These are phyloP conservation scores for Vanderwaltozyma tropicalis DNA, from an alignment of 805 yeast species.

Conservation along the genomic window DNA sequence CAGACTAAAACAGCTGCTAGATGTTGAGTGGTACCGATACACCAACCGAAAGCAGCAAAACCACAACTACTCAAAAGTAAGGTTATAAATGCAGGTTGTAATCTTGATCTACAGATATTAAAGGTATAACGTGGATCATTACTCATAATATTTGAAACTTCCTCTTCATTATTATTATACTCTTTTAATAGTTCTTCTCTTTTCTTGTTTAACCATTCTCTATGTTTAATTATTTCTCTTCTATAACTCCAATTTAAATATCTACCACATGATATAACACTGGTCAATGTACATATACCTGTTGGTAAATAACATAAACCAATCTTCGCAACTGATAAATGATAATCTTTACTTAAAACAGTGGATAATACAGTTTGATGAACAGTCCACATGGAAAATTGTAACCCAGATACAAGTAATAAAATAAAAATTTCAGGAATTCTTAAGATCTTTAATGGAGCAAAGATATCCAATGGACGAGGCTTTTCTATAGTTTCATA, in stretches of 20 bases:
- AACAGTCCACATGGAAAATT: constrained; percentile 63
- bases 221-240: constrained; percentile 12
- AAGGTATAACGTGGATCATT: constrained; percentile 32
- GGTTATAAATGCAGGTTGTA: constrained; percentile 38
- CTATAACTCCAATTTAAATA: constrained; percentile 38
- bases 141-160: constrained; percentile 13
- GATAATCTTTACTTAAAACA: constrained; percentile 39
- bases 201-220: constrained; percentile 14
- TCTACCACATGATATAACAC: constrained; percentile 51
- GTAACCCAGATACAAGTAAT: constrained; percentile 49
- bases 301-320: constrained; percentile 69
- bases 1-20: constrained; percentile 49
- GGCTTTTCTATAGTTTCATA: constrained; percentile 20
- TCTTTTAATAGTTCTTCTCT: constrained; percentile 10
- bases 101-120: constrained; percentile 45
- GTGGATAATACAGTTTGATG: constrained; percentile 57
- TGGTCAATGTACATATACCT: constrained; percentile 55
- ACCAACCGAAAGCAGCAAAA: constrained; percentile 62
- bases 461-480: constrained; percentile 21
- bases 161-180: constrained; percentile 10
- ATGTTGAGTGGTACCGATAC: constrained; percentile 38
- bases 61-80: constrained; percentile 31
- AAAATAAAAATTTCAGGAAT: constrained; percentile 37
- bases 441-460: constrained; percentile 36
- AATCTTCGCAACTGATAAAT: constrained; percentile 42